Percentiles rank a stretch among this genome's conserved stretches.
Evolutionary conservation across 1,284 basidiomycete genomes (phyloP).

Genomic region (Coriolopsis trogii): DNA sequence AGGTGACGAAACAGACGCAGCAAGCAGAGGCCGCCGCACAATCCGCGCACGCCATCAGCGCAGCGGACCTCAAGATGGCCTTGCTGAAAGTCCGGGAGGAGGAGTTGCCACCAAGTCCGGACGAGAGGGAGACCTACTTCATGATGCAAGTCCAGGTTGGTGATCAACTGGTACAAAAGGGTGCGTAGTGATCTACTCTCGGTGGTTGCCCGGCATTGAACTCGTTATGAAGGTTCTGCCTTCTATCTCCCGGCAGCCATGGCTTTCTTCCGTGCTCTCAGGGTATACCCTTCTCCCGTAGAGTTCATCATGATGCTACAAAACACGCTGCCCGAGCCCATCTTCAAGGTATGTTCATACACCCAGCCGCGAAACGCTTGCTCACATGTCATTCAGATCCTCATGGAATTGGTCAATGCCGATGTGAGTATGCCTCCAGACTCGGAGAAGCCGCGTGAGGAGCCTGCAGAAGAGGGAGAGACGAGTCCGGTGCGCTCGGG

Average conservation of each 20-base stretch:
- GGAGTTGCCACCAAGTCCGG: slow-evolving; percentile 64
- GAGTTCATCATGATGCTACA: slow-evolving; percentile 94
- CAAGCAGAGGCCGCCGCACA: slow-evolving; percentile 58
- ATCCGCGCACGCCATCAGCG: slow-evolving; percentile 40
- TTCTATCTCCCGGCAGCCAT: slow-evolving; percentile 83
- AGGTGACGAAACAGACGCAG: slow-evolving; percentile 72
- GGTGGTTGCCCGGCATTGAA: not conserved
- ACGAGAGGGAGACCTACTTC: slow-evolving; percentile 88
- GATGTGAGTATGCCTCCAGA: slow-evolving; percentile 76
- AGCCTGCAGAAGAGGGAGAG: slow-evolving; percentile 42
- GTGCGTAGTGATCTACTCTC: slow-evolving; percentile 44
- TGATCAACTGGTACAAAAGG: slow-evolving; percentile 82
- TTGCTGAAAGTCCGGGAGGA: slow-evolving; percentile 68
- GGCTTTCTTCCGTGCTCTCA: slow-evolving; percentile 91
- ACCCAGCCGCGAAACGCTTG: not conserved
- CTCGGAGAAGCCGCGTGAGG: slow-evolving; percentile 38
- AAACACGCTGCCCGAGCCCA: slow-evolving; percentile 84
- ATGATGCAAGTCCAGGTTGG: slow-evolving; percentile 88
- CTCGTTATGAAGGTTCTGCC: slow-evolving; percentile 59
- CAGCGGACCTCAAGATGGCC: slow-evolving; percentile 61
- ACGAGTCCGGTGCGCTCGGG: slow-evolving; percentile 60
- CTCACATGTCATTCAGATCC: slow-evolving; percentile 49
- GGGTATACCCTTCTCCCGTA: slow-evolving; percentile 92
- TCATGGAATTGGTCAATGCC: slow-evolving; percentile 87
- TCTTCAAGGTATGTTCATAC: slow-evolving; percentile 69